Conservation (phyloP, 2,329 filamentous ascomycete genomes). For the Helicocarpus griseus region DNA sequence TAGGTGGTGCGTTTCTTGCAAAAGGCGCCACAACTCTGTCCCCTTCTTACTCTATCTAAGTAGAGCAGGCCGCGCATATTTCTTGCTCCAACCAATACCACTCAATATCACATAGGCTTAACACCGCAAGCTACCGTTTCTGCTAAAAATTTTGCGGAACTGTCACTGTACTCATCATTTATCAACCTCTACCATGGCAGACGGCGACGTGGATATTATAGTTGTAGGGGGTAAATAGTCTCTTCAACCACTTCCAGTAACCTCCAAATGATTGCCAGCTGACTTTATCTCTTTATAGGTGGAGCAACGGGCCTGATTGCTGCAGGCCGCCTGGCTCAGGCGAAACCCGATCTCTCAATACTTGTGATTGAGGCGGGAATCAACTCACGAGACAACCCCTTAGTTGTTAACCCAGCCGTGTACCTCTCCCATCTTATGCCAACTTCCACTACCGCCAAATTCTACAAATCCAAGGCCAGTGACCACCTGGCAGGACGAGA, state of each 20-base stretch:
- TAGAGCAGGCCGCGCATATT: too few relatives aligned
- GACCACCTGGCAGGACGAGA: conserved; percentile 19
- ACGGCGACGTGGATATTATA: neutral
- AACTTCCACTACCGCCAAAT: conserved; percentile 41
- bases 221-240: neutral
- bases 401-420: conserved; percentile 43
- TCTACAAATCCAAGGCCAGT: conserved; percentile 42
- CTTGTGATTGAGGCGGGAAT: conserved; percentile 46
- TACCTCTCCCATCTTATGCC: conserved; percentile 42
- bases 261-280: neutral
- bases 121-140: too few relatives aligned
- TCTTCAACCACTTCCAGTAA: neutral
- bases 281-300: conserved; percentile 25
- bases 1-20: too few relatives aligned
- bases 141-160: too few relatives aligned
- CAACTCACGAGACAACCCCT: conserved; percentile 44
- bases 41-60: too few relatives aligned
- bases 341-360: conserved; percentile 41
- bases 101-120: too few relatives aligned
- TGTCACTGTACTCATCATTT: neutral
- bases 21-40: too few relatives aligned
- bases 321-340: conserved; percentile 42
- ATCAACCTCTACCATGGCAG: neutral
- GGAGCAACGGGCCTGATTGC: conserved; percentile 42
- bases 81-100: too few relatives aligned